Evolutionary conservation across 805 yeast genomes (phyloP).

Genomic region (Wickerhamiella nectarea): DNA sequence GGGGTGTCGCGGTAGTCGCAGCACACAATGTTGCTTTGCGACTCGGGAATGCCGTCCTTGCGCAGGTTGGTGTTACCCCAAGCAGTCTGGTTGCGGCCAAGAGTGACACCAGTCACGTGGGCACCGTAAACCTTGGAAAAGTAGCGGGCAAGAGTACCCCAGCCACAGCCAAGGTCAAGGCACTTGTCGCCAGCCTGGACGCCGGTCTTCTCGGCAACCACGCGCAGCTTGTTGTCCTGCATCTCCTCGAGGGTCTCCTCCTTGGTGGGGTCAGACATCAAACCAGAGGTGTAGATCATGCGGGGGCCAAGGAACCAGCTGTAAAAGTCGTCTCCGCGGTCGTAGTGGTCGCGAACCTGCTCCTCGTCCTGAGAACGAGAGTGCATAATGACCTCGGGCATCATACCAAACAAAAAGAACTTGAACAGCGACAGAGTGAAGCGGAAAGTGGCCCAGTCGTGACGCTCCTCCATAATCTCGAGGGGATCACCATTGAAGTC

Average conservation of each 20-base stretch:
- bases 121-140: slow-evolving; percentile 78
- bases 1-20: slow-evolving; percentile 88
- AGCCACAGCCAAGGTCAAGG: slow-evolving; percentile 86
- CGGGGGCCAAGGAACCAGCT: slow-evolving; percentile 89
- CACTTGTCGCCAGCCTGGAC: slow-evolving; percentile 58
- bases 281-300: slow-evolving; percentile 86
- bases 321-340: slow-evolving; percentile 92
- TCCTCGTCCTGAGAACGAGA: slow-evolving; percentile 91
- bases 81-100: slow-evolving; percentile 80
- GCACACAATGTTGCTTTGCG: slow-evolving; percentile 69
- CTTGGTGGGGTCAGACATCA: slow-evolving; percentile 52
- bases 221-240: slow-evolving; percentile 80
- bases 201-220: slow-evolving; percentile 77
- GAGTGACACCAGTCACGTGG: slow-evolving; percentile 73
- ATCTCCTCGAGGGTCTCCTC: slow-evolving; percentile 58
- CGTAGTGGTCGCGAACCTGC: slow-evolving; percentile 90
- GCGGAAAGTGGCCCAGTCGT: slow-evolving; percentile 77
- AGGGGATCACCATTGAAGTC: slow-evolving; percentile 77
- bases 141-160: slow-evolving; percentile 86
- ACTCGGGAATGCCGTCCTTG: slow-evolving; percentile 50
- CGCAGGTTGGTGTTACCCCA: slow-evolving; percentile 67
- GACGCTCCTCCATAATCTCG: slow-evolving; percentile 73
- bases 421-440: slow-evolving; percentile 67
- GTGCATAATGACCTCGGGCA: slow-evolving; percentile 87
- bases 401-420: slow-evolving; percentile 73